Base-by-base conservation (phyloP, 345 rosid species). In the Populus pruinosa region DNA sequence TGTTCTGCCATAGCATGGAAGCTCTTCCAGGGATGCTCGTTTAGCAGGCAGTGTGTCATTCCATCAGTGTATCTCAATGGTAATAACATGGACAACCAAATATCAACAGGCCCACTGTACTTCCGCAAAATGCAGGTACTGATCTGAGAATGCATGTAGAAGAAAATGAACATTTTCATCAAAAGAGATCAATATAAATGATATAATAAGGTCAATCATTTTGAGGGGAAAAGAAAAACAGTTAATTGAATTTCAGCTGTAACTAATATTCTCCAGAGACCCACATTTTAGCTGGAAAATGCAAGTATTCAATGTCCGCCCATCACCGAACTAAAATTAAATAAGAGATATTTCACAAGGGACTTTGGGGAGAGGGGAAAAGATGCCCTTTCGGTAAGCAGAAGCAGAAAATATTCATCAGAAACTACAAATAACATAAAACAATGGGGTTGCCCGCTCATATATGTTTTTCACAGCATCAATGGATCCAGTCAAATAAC, bases 1-100 rank as follows among this genome's bases (percentile, higher is more conserved):
- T 91, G 94, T 66, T 88, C 87, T n/a, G 93, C 85, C 98, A 92
- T 91, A 59, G 98, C 99, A 64, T 43, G 71, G 73, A 83, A 87
- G 89, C 90, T 93, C 87, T 84, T 92, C 69, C 31, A 17, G n/a
- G 96, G 92, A 41, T 87, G 85, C 84, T 87, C 83, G 38, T 85
- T 92, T 64, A 85, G 79, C 75, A 87, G 62, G 74, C 88, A 89
- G 59, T 68, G 74, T 72, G 74, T 70, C 36, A 67, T 73, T 5
- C 81, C 81, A 13, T 76, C 81, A 0, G 66, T 53, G 65, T 80
- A 21, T 55, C 9, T 70, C 76, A 33, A 69, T 63, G 80, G 68
- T 27, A 67, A 82, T 56, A 82, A 82, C 62, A 61, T 82, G 63
- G 97, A 91, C 41, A 90, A 55, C 93, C 91, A 95, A 71, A 92